Conservation (phyloP, 345 rosid genomes). For the Eucalyptus lansdowneana region DNA sequence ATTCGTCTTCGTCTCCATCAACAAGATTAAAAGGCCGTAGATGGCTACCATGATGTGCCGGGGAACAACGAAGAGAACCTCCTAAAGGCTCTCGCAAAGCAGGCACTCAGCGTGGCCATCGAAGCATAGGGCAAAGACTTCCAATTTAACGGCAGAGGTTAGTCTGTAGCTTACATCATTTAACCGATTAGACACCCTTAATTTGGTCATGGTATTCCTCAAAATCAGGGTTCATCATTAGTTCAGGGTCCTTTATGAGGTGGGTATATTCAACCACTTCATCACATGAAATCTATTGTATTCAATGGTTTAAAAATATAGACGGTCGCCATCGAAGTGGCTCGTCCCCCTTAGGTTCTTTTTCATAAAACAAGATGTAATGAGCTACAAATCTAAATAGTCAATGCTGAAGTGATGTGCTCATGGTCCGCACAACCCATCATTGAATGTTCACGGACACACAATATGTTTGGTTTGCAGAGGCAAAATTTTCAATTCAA, state of each 20-base stretch:
- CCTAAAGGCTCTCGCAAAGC: conserved; percentile 29
- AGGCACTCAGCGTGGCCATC: conserved; percentile 5
- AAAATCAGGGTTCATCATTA: not conserved
- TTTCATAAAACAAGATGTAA: too few relatives aligned
- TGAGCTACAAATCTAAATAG: too few relatives aligned
- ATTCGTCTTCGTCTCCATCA: not conserved
- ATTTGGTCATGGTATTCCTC: not conserved
- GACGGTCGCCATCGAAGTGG: too few relatives aligned
- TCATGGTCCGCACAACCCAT: too few relatives aligned
- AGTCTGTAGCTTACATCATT: not conserved
- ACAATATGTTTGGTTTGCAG: too few relatives aligned
- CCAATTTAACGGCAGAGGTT: conserved; percentile 49
- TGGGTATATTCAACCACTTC: too few relatives aligned
- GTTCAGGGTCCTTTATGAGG: not conserved
- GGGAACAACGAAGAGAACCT: conserved; percentile 31
- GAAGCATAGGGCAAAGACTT: conserved; percentile 34
- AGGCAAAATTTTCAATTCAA: too few relatives aligned
- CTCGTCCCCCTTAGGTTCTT: too few relatives aligned
- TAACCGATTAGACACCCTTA: not conserved
- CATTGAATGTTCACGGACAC: too few relatives aligned
- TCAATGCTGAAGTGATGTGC: too few relatives aligned
- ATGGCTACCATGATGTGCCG: conserved; percentile 36
- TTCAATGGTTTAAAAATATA: too few relatives aligned
- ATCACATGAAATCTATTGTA: too few relatives aligned
- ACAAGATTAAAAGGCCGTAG: conserved; percentile 13